Conservation (phyloP, 1,139 yeast species). For the Arxiozyma slooffiae region DNA sequence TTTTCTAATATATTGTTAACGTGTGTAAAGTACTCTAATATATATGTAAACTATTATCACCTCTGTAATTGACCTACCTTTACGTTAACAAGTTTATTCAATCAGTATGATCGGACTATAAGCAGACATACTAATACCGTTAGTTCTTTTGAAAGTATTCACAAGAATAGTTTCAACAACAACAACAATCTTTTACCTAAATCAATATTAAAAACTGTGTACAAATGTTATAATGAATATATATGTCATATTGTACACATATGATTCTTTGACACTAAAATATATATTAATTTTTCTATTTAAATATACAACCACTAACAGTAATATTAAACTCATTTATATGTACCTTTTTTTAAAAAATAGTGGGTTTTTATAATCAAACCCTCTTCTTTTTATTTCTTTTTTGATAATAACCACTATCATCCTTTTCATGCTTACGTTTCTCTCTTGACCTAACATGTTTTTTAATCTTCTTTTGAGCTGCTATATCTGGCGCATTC, state of each 20-base stretch:
- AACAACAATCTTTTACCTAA: not conserved
- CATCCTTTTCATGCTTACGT: slow-evolving; percentile 65
- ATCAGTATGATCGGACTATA: not conserved
- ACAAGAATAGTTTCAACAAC: not conserved
- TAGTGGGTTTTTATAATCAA: not conserved
- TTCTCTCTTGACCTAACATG: slow-evolving; percentile 69
- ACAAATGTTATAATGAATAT: too few species aligned
- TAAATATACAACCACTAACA: not conserved
- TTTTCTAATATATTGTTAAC: not conserved
- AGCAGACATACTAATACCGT: not conserved
- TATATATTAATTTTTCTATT: too few species aligned
- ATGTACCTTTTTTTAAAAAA: not conserved
- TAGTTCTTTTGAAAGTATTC: too few species aligned
- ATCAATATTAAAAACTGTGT: not conserved
- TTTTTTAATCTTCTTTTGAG: slow-evolving; percentile 64
- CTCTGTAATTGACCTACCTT: not conserved
- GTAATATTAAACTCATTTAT: too few species aligned
- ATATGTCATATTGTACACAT: too few species aligned
- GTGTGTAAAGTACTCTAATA: not conserved
- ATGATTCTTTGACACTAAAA: not conserved
- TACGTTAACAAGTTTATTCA: not conserved
- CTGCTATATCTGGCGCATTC: slow-evolving; percentile 70
- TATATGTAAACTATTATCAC: not conserved
- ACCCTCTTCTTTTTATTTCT: slow-evolving; percentile 42
- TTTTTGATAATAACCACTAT: slow-evolving; percentile 61